These are phyloP conservation scores for Apiotrichum siamense DNA, from an alignment of 1,284 basidiomycete genomes.

Conservation along the genomic window DNA sequence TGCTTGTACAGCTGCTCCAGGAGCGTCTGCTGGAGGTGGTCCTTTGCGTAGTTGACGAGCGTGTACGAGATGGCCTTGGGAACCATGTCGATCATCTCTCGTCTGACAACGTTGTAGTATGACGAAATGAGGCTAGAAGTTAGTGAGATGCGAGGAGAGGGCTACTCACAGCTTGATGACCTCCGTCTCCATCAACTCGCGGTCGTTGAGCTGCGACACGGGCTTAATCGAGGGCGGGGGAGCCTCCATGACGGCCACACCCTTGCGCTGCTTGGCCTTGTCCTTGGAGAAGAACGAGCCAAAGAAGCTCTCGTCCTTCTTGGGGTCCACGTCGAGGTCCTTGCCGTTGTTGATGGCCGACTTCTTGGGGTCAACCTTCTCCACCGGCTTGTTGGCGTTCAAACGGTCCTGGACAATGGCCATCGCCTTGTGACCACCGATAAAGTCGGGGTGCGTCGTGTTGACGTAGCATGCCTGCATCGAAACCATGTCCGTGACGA, in stretches of 20 bases:
- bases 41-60: constrained; percentile 86
- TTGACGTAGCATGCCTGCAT: constrained; percentile 98
- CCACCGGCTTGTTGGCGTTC: constrained; percentile 66
- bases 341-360: constrained; percentile 52
- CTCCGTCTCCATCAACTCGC: constrained; percentile 97
- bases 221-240: constrained; percentile 89
- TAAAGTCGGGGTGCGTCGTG: constrained; percentile 98
- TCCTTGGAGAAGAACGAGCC: constrained; percentile 77
- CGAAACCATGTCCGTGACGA: constrained; percentile 84
- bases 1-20: constrained; percentile 54
- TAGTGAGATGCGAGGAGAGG: not conserved
- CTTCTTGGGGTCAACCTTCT: constrained; percentile 66
- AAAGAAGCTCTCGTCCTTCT: constrained; percentile 89
- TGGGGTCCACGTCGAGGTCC: constrained; percentile 66
- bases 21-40: constrained; percentile 52
- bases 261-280: constrained; percentile 63
- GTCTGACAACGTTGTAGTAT: constrained; percentile 96
- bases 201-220: constrained; percentile 76
- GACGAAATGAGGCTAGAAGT: constrained; percentile 67
- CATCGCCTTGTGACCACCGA: constrained; percentile 96
- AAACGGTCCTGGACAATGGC: constrained; percentile 78
- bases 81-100: constrained; percentile 99
- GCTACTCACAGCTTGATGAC: constrained; percentile 76
- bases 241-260: constrained; percentile 73
- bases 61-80: constrained; percentile 94